Conservation (phyloP, 164 flowering plant genomes). For the Liquidambar formosana region DNA sequence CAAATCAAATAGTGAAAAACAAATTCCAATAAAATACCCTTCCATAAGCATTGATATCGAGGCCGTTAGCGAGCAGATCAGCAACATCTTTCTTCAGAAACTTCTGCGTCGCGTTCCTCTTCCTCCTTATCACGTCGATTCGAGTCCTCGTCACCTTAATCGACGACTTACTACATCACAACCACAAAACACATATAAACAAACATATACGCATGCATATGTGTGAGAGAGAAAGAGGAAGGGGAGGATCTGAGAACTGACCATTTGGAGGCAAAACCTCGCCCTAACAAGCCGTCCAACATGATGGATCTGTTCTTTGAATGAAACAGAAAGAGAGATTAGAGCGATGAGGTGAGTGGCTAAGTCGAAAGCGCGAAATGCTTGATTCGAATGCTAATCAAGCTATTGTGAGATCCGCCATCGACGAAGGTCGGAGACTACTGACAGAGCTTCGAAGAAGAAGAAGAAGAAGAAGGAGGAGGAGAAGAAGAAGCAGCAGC, state of each 20-base stretch:
- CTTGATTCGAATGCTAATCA: background rate
- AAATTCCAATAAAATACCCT: conserved; percentile 54
- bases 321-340: background rate
- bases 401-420: conserved; percentile 4
- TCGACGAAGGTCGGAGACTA: conserved; percentile 2
- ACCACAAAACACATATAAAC: conserved; percentile 9
- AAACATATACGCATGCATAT: background rate
- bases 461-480: too few relatives aligned
- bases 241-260: conserved; percentile 20
- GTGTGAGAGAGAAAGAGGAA: background rate
- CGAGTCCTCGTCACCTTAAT: conserved; percentile 61
- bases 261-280: conserved; percentile 79
- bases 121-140: conserved; percentile 69
- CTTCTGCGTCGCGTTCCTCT: conserved; percentile 72
- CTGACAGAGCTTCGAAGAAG: too few relatives aligned
- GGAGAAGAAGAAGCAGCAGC: too few relatives aligned
- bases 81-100: conserved; percentile 83
- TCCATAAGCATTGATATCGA: conserved; percentile 79
- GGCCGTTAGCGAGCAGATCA: conserved; percentile 77
- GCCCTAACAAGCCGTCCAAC: conserved; percentile 81
- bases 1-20: background rate
- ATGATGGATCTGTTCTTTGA: conserved; percentile 31
- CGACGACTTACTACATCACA: conserved; percentile 63
- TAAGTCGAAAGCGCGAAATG: background rate
- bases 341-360: background rate